phyloP scores from a whole-genome alignment of 2,329 filamentous ascomycete species.

The Zymoseptoria crescenta region DNA sequence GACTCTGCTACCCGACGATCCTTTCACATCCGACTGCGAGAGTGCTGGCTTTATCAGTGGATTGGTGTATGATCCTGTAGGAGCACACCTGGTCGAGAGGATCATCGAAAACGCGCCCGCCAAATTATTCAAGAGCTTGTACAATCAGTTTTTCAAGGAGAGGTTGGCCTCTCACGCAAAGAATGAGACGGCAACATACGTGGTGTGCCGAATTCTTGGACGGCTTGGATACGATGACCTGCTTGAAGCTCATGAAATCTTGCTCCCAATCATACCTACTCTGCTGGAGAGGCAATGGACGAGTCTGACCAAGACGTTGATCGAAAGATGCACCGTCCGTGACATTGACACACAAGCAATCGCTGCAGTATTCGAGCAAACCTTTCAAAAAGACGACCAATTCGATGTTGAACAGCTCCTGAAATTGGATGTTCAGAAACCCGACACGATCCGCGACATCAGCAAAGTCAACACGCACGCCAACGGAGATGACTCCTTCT shows the following conservation, averaged over 20 bases:
- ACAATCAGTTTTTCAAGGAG: slow-evolving; percentile 69
- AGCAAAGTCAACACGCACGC: slow-evolving; percentile 12
- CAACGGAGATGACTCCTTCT: slow-evolving; percentile 9
- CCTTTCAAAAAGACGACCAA: slow-evolving; percentile 45
- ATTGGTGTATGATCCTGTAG: slow-evolving; percentile 82
- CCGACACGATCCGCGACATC: slow-evolving; percentile 3
- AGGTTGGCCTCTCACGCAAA: slow-evolving; percentile 73
- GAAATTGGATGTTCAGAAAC: slow-evolving; percentile 41
- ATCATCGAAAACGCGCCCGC: slow-evolving; percentile 74
- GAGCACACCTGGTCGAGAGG: slow-evolving; percentile 81
- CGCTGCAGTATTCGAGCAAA: slow-evolving; percentile 49
- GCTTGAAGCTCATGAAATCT: slow-evolving; percentile 60
- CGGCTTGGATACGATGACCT: slow-evolving; percentile 83
- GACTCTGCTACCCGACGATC: slow-evolving; percentile 71
- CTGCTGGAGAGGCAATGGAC: slow-evolving; percentile 70
- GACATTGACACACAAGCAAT: slow-evolving; percentile 50
- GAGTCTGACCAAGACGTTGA: slow-evolving; percentile 69
- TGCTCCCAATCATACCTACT: slow-evolving; percentile 63
- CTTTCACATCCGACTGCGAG: slow-evolving; percentile 63
- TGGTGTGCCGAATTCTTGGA: slow-evolving; percentile 73
- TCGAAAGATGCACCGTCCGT: slow-evolving; percentile 73
- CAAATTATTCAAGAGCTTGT: slow-evolving; percentile 84
- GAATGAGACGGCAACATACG: slow-evolving; percentile 85
- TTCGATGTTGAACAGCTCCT: slow-evolving; percentile 54
- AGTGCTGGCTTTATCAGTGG: slow-evolving; percentile 75